phyloP scores from a whole-genome alignment of 768 basidiomycete species.

The Tubosaeta brunneosetosa region DNA sequence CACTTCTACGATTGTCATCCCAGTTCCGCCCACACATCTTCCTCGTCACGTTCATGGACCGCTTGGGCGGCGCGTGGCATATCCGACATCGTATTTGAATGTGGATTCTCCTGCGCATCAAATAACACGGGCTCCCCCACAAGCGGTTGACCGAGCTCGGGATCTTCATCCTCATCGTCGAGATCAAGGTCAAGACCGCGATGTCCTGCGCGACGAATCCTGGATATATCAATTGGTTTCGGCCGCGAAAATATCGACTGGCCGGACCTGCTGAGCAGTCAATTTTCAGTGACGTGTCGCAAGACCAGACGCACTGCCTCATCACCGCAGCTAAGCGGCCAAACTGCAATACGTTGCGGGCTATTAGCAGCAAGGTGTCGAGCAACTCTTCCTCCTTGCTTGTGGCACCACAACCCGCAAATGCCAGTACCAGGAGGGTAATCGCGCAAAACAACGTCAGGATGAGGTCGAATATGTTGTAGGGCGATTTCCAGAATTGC shows the following conservation, averaged over 20 bases:
- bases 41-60: slow-evolving; percentile 51
- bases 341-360: slow-evolving; percentile 90
- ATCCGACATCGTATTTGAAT: slow-evolving; percentile 34
- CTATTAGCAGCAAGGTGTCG: slow-evolving; percentile 88
- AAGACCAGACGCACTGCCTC: slow-evolving; percentile 66
- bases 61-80: slow-evolving; percentile 62
- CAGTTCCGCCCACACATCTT: slow-evolving; percentile 70
- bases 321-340: slow-evolving; percentile 88
- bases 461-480: slow-evolving; percentile 84
- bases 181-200: slow-evolving; percentile 65
- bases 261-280: slow-evolving; percentile 54
- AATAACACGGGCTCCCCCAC: slow-evolving; percentile 60
- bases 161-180: slow-evolving; percentile 55
- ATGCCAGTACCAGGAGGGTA: slow-evolving; percentile 83
- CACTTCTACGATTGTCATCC: slow-evolving; percentile 32
- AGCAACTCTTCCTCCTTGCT: slow-evolving; percentile 93
- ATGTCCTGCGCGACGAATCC: slow-evolving; percentile 61
- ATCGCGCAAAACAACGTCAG: slow-evolving; percentile 86
- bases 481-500: slow-evolving; percentile 97
- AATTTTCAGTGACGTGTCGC: slow-evolving; percentile 1
- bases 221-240: slow-evolving; percentile 79
- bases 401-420: slow-evolving; percentile 75
- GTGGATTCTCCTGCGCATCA: slow-evolving; percentile 45
- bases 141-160: slow-evolving; percentile 52
- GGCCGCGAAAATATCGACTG: slow-evolving; percentile 86